Evolutionary conservation across 1,284 basidiomycete genomes (phyloP).

Genomic region (Omphalotus olearius): DNA sequence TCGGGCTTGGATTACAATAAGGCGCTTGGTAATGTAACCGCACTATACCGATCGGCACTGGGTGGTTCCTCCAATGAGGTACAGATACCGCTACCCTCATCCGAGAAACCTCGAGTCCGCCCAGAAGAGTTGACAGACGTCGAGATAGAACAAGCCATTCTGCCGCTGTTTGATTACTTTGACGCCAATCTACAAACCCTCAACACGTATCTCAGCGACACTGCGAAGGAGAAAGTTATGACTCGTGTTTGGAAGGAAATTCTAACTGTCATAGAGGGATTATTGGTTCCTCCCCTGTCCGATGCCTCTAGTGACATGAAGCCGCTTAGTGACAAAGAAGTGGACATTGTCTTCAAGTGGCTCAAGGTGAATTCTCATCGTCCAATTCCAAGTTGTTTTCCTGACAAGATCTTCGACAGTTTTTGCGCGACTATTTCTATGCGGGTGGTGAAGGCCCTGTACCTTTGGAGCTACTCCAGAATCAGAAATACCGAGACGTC

Average conservation of each 20-base stretch:
- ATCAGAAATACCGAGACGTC: conserved; percentile 93
- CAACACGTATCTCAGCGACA: conserved; percentile 81
- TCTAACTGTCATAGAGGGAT: conserved; percentile 78
- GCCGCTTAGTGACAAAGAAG: conserved; percentile 89
- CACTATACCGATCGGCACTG: conserved; percentile 74
- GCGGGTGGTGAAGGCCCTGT: conserved; percentile 91
- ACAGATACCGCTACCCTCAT: conserved; percentile 70
- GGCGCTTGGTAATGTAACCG: conserved; percentile 75
- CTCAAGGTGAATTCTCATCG: conserved; percentile 59
- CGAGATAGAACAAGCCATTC: conserved; percentile 93
- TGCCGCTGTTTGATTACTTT: conserved; percentile 94
- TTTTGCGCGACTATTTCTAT: conserved; percentile 93
- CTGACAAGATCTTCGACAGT: conserved; percentile 40
- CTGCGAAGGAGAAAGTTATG: conserved; percentile 93
- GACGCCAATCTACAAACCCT: conserved; percentile 92
- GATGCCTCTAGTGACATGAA: conserved; percentile 90
- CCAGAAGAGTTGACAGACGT: conserved; percentile 83
- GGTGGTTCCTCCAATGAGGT: conserved; percentile 64
- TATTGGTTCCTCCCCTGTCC: conserved; percentile 90
- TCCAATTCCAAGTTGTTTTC: conserved; percentile 3
- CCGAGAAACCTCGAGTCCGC: conserved; percentile 65
- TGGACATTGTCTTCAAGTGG: conserved; percentile 99
- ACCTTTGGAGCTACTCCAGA: conserved; percentile 86
- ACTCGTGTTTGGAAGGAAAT: conserved; percentile 97
- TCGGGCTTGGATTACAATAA: conserved; percentile 79